Conservation (phyloP, 2,329 filamentous ascomycete genomes). For the Aureobasidium sp. region DNA sequence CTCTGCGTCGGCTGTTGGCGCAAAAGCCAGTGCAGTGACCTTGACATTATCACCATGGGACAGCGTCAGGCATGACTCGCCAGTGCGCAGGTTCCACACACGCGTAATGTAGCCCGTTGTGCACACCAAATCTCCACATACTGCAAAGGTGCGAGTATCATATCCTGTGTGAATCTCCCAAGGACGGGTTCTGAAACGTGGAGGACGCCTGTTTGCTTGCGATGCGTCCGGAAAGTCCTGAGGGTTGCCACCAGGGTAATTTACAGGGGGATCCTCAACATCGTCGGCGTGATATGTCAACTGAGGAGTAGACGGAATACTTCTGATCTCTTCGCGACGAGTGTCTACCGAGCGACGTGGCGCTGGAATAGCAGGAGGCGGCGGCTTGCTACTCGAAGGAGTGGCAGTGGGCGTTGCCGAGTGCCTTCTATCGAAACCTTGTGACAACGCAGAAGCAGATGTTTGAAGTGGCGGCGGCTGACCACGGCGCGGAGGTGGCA, state of each 20-base stretch:
- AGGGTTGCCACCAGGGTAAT: slow-evolving; percentile 11
- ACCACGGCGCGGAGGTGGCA: slow-evolving; percentile 3
- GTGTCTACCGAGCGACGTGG: slow-evolving; percentile 20
- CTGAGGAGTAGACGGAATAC: slow-evolving; percentile 16
- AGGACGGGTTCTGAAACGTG: slow-evolving; percentile 62
- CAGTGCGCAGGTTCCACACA: slow-evolving; percentile 78
- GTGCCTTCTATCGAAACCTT: slow-evolving; percentile 20
- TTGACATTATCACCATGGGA: slow-evolving; percentile 79
- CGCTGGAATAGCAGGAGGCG: slow-evolving; percentile 26
- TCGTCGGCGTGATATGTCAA: slow-evolving; percentile 28
- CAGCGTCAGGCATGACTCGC: slow-evolving; percentile 71
- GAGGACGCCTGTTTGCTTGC: slow-evolving; percentile 74
- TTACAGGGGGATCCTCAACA: slow-evolving; percentile 12
- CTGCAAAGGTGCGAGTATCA: slow-evolving; percentile 76
- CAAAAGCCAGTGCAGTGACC: slow-evolving; percentile 74
- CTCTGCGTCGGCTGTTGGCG: slow-evolving; percentile 66
- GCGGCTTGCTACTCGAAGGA: slow-evolving; percentile 11
- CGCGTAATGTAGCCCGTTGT: slow-evolving; percentile 80
- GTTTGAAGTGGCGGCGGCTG: slow-evolving; percentile 8
- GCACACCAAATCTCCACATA: slow-evolving; percentile 80
- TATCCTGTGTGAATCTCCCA: slow-evolving; percentile 75
- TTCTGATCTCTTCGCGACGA: slow-evolving; percentile 10
- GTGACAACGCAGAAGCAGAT: slow-evolving; percentile 20
- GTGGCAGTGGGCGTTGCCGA: slow-evolving; percentile 10
- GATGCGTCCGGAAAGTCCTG: slow-evolving; percentile 73